A percentile compares a stretch with the other conserved stretches of the same genome.
phyloP scores from a whole-genome alignment of 441 rosid species.

The Flueggea neowawraea region DNA sequence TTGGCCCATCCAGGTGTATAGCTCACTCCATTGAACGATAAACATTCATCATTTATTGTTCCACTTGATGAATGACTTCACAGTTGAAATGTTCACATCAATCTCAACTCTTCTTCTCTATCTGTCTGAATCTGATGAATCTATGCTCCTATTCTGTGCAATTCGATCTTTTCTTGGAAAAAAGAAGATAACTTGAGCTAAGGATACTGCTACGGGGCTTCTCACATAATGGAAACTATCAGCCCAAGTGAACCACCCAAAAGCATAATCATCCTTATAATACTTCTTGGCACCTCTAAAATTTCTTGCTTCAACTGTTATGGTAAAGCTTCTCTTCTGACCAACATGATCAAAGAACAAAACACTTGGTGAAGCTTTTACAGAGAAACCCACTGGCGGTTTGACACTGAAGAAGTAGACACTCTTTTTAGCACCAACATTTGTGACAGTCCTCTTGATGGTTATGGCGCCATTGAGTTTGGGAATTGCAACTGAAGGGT shows the following conservation, averaged over 20 bases:
- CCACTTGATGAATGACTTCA: too few relatives aligned
- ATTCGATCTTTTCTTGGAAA: neutral
- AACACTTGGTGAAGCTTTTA: slow-evolving; percentile 40
- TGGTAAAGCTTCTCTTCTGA: slow-evolving; percentile 47
- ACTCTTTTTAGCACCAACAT: slow-evolving; percentile 40
- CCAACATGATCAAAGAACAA: slow-evolving; percentile 38
- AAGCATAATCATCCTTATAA: slow-evolving; percentile 38
- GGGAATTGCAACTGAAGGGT: slow-evolving; percentile 55
- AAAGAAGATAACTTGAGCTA: slow-evolving; percentile 23
- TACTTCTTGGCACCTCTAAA: neutral
- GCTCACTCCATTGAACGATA: too few relatives aligned
- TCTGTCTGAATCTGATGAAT: too few relatives aligned
- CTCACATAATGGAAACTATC: slow-evolving; percentile 49
- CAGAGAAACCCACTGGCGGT: slow-evolving; percentile 44
- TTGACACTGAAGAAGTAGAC: slow-evolving; percentile 33
- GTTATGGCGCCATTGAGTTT: slow-evolving; percentile 29
- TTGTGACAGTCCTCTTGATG: slow-evolving; percentile 60
- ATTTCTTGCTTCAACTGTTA: slow-evolving; percentile 26
- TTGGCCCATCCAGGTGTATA: too few relatives aligned
- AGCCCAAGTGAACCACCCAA: slow-evolving; percentile 71
- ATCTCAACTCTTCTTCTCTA: too few relatives aligned
- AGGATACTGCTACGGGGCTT: slow-evolving; percentile 65
- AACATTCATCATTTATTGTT: too few relatives aligned
- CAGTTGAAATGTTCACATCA: too few relatives aligned
- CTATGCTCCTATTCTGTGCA: too few relatives aligned